phyloP scores from a whole-genome alignment of 192 early-diverging fungal species.

The Podila epicladia region DNA sequence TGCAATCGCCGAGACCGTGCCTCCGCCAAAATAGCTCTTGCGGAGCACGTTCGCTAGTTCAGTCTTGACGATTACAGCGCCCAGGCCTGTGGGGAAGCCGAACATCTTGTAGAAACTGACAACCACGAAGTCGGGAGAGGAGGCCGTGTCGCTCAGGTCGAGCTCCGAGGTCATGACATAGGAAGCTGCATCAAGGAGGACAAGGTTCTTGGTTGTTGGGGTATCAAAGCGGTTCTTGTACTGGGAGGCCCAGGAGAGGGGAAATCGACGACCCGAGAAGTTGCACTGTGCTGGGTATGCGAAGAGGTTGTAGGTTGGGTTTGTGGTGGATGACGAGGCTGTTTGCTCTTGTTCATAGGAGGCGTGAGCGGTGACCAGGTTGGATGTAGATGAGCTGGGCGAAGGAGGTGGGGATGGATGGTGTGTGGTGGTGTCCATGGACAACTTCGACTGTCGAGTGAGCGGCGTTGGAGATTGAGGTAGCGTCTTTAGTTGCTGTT shows the following conservation, averaged over 20 bases:
- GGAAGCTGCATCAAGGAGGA: constrained; percentile 81
- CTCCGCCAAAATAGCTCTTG: constrained; percentile 84
- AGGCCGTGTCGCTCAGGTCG: constrained; percentile 56
- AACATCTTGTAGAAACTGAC: constrained; percentile 92
- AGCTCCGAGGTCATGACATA: constrained; percentile 72
- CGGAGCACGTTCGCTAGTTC: constrained; percentile 53
- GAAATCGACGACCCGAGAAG: constrained; percentile 79
- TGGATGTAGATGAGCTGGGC: constrained; percentile 9
- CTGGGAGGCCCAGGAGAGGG: constrained; percentile 63
- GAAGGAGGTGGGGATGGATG: constrained; percentile 44
- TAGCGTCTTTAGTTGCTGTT: not conserved
- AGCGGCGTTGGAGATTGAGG: not conserved
- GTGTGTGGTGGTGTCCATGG: not conserved
- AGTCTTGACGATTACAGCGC: constrained; percentile 75
- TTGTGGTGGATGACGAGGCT: not conserved
- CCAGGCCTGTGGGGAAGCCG: constrained; percentile 86
- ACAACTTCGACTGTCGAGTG: not conserved
- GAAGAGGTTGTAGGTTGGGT: constrained; percentile 60
- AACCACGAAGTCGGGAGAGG: constrained; percentile 72
- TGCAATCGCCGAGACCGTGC: constrained; percentile 71
- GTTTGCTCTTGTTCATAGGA: not conserved
- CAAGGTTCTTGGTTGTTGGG: constrained; percentile 49
- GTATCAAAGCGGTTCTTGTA: constrained; percentile 50
- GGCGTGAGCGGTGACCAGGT: not conserved
- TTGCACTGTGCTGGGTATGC: constrained; percentile 91